These are phyloP conservation scores for Eucalyptus shirleyi DNA, from an alignment of 345 rosid species.

Conservation along the genomic window DNA sequence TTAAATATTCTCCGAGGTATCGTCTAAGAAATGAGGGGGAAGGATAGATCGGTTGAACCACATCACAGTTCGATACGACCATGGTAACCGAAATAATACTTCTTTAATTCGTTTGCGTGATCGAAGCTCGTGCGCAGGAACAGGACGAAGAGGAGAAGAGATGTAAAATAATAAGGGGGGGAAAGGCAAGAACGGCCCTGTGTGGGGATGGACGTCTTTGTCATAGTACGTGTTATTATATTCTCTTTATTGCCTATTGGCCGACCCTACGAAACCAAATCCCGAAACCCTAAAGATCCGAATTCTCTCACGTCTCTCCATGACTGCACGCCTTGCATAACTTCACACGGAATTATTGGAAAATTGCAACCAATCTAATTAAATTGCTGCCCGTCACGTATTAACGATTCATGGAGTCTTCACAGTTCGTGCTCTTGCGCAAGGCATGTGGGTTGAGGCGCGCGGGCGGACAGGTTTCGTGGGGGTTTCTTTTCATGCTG, in stretches of 20 bases:
- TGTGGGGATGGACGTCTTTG: background rate
- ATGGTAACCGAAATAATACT: background rate
- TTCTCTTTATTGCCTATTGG: background rate
- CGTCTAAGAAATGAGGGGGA: background rate
- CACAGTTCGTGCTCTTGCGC: background rate
- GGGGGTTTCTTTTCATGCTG: background rate
- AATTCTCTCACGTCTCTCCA: background rate
- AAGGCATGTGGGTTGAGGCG: background rate
- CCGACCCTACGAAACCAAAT: background rate
- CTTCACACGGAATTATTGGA: background rate
- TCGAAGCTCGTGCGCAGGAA: background rate
- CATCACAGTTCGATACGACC: background rate
- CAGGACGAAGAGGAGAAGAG: background rate
- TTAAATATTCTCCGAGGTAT: background rate
- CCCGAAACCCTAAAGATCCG: background rate
- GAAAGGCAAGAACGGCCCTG: background rate
- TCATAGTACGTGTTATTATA: background rate
- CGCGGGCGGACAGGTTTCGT: background rate
- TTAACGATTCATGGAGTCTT: background rate
- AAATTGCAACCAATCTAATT: background rate
- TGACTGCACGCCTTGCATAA: background rate
- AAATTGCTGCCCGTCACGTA: background rate
- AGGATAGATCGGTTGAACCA: background rate
- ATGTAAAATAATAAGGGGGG: background rate
- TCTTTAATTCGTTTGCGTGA: background rate